Base-by-base conservation (phyloP, 306 rosid species). In the Prunus fruticosa region DNA sequence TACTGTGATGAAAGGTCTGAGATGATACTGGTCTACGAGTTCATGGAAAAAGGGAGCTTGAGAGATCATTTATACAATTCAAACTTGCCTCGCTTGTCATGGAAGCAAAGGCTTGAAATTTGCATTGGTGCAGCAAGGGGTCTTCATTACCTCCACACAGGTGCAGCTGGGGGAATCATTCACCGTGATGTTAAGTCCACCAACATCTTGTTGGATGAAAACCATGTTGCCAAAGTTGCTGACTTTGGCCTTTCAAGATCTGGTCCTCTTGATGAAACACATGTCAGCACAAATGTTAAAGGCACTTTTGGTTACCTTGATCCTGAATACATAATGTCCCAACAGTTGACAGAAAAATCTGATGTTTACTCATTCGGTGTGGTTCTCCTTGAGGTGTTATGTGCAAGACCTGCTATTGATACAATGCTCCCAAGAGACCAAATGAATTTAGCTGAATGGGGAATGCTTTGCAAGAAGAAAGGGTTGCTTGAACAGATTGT, bases 281-380 rank as follows among this genome's bases (percentile, higher is more conserved):
- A 86, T 74, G 86, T 89, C 30, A 87, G 87, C 81, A 85, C 89
- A 28, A 65, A 16, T 57, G 83, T 89, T 2, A 89, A 85, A 64
- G 89, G 93, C 72, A 86, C 87, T 13, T 67, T 86, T 12, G 90
- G 90, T 6, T 89, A 86, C 47, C 86, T 89, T 0, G 93, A 89
- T 71, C 90, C 90, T 2, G 89, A 86, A 69, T 84, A 89, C 64
- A 82, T 86, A 8, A 78, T 76, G 63, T 51, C 89, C 12, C 75
- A 81, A 41, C 86, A 86, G 73, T 34, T 88, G 30, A 85, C 88
- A 5, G 85, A 86, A 49, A 88, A 83, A 79, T 85, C 80, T 6
- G 85, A 83, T 77, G 93, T 89, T 6, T 89, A 87, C 82, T 85
- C 91, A 14, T 89, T 87, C 13, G 86, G 91, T 1, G 81, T 89